Evolutionary conservation across 305 asterid genomes (phyloP), one percentile per base, ranked within the genome.

Genomic region (Fraxinus baroniana): DNA sequence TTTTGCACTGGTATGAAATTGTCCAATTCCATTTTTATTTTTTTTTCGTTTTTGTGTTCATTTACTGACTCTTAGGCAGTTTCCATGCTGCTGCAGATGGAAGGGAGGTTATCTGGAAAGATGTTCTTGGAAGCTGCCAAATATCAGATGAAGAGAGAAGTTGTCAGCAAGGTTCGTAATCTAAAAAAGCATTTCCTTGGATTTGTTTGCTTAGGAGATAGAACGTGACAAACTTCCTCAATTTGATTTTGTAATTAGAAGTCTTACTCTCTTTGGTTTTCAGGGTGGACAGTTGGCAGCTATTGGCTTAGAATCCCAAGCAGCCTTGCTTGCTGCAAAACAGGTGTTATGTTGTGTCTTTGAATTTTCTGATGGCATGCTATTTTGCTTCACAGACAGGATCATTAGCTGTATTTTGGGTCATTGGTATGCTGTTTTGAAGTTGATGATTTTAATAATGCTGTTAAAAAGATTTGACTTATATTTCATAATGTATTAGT

Each of bases 211-310:
- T 64, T 39, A 78, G 60, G 49, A 52, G 75, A 82, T 79, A 37
- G 71, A 78, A 26, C 85, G 44, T 30, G 36, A 77, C 64, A 44
- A 36, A 74, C 71, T 72, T 24, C 52, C 81, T 49, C 30, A 41
- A 68, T 73, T 32, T 71, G 8, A 80, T 77, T 36, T 76, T 20
- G 37, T 74, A 15, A 72, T 78, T 35, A 71, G 77, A 77, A 75
- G 36, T 60, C 70, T 8, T 66, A 17, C 75, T 22, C 46, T 71
- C 17, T 74, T 44, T 85, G 68, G 78, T 82, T 87, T 85, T 71
- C 89, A 95, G 98, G 97, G 97, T 68, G 98, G 94, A 78, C 91
- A 88, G 76, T 66, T 96, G 52, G 98, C 98, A 30, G 94, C 97
- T 83, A 81, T 93, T 85, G 89, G 91, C 88, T 85, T 94, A 35